Evolutionary conservation across 2,329 filamentous ascomycete species (phyloP).

Genomic region (Neofusicoccum ribis): DNA sequence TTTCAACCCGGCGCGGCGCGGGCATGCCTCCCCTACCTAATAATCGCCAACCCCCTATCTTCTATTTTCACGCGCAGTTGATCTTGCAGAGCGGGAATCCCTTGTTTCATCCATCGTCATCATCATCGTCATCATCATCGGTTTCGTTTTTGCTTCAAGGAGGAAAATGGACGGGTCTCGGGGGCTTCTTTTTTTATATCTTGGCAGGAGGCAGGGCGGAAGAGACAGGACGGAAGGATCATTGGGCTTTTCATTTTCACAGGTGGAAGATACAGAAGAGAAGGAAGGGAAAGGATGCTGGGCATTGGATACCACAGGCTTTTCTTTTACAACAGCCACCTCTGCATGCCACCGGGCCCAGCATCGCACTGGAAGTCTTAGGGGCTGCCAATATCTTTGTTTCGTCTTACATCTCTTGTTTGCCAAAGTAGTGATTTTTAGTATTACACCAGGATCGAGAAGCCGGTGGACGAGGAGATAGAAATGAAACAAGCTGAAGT

Average conservation of each 20-base stretch:
- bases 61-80: slow-evolving; percentile 2
- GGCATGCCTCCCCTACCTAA: slow-evolving; percentile 1
- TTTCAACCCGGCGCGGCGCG: not conserved
- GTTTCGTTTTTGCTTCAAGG: slow-evolving; percentile 5
- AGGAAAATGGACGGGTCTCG: slow-evolving; percentile 7
- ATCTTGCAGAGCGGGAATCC: slow-evolving; percentile 8
- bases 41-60: slow-evolving; percentile 6
- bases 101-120: slow-evolving; percentile 9
- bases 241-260: slow-evolving; percentile 3
- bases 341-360: not conserved
- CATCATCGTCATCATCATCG: not conserved
- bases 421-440: slow-evolving; percentile 15
- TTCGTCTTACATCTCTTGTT: slow-evolving; percentile 11
- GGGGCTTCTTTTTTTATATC: not conserved
- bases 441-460: slow-evolving; percentile 1
- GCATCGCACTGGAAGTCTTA: not conserved
- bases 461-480: not conserved
- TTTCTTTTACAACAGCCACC: slow-evolving; percentile 2
- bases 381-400: slow-evolving; percentile 5
- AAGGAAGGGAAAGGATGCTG: slow-evolving; percentile 12
- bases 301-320: slow-evolving; percentile 13
- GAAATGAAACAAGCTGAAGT: slow-evolving; percentile 18
- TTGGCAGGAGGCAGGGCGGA: slow-evolving; percentile 1
- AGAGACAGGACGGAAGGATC: slow-evolving; percentile 1
- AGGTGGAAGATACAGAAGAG: not conserved